These are phyloP conservation scores for Paspalum notatum DNA, from an alignment of 176 grass and related monocot species.

Conservation along the genomic window DNA sequence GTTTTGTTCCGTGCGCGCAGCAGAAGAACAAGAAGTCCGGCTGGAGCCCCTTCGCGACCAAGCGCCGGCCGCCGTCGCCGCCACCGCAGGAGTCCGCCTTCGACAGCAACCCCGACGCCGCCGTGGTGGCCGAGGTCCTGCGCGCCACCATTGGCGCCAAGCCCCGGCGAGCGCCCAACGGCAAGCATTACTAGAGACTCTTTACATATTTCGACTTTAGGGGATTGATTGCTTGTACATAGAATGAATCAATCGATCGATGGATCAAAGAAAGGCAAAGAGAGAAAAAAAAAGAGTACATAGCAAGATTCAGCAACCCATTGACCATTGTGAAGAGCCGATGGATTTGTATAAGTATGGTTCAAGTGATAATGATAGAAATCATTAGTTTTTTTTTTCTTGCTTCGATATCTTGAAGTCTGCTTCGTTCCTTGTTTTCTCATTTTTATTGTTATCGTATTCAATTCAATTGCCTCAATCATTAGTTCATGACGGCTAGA, in stretches of 20 bases:
- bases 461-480: conserved; percentile 50
- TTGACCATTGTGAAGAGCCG: conserved; percentile 39
- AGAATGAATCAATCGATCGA: conserved; percentile 17
- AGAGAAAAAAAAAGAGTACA: conserved; percentile 3
- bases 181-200: conserved; percentile 47
- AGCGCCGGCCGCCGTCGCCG: conserved; percentile 44
- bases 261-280: conserved; percentile 29
- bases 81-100: conserved; percentile 35
- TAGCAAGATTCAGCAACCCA: conserved; percentile 41
- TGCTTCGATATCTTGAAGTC: not conserved
- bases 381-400: conserved; percentile 11
- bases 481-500: conserved; percentile 39
- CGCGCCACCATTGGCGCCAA: conserved; percentile 34
- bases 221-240: conserved; percentile 45
- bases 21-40: conserved; percentile 52
- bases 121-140: conserved; percentile 29
- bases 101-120: conserved; percentile 47
- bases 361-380: conserved; percentile 37
- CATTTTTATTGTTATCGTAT: conserved; percentile 30
- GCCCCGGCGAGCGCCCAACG: conserved; percentile 38
- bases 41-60: conserved; percentile 56
- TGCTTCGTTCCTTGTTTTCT: conserved; percentile 6
- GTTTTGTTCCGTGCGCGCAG: conserved; percentile 12
- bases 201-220: conserved; percentile 28
- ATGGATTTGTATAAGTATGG: conserved; percentile 31